phyloP scores from a whole-genome alignment of 495 filamentous ascomycete genomes.

The Tuber microsphaerosporum region DNA sequence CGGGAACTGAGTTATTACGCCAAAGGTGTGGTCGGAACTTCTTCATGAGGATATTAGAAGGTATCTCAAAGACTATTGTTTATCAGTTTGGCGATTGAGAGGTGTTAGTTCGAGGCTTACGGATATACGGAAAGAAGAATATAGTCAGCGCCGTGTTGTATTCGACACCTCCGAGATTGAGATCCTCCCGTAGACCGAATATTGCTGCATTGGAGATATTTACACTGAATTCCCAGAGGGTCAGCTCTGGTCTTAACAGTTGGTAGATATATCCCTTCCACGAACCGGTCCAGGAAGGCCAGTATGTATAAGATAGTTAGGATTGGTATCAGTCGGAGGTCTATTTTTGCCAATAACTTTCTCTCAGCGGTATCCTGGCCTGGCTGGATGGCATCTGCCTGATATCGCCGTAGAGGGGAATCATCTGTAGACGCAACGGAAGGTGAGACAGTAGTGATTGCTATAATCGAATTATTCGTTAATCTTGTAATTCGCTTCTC shows the following conservation, averaged over 20 bases:
- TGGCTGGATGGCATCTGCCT: not conserved
- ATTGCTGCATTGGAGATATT: slow-evolving; percentile 51
- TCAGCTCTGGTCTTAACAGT: not conserved
- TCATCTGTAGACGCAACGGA: not conserved
- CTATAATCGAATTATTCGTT: not conserved
- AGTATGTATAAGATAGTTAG: slow-evolving; percentile 76
- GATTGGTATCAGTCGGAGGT: slow-evolving; percentile 71
- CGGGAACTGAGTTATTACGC: slow-evolving; percentile 45
- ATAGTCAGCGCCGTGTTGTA: slow-evolving; percentile 77
- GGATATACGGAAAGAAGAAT: slow-evolving; percentile 92
- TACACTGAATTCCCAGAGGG: slow-evolving; percentile 6
- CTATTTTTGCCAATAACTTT: slow-evolving; percentile 66
- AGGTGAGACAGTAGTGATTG: not conserved
- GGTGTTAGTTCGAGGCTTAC: slow-evolving; percentile 47
- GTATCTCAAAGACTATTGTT: slow-evolving; percentile 52
- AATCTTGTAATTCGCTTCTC: not conserved
- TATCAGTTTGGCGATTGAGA: slow-evolving; percentile 4
- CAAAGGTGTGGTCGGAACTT: slow-evolving; percentile 72
- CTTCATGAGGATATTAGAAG: slow-evolving; percentile 81
- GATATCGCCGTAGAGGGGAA: not conserved
- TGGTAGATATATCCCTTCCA: not conserved
- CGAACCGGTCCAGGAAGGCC: slow-evolving; percentile 76
- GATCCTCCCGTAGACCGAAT: slow-evolving; percentile 58
- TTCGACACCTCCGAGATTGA: slow-evolving; percentile 54
- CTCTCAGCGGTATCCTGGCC: slow-evolving; percentile 61